These are phyloP conservation scores for Yamadazyma mexicana DNA, from an alignment of 1,139 yeast genomes.

Conservation along the genomic window DNA sequence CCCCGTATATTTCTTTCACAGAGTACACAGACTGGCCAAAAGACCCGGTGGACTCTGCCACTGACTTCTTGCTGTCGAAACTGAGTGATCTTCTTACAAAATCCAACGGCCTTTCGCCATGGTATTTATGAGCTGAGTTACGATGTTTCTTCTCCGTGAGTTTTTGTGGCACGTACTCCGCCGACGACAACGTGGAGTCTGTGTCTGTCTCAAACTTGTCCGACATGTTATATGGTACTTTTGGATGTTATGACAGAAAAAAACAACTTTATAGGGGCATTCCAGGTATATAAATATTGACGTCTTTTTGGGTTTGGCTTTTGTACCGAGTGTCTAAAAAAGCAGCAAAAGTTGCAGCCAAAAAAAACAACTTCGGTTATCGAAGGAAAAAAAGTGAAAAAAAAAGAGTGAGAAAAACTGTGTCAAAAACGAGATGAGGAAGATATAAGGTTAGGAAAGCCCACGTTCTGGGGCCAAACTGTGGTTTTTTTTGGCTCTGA, in stretches of 20 bases:
- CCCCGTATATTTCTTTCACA: slow-evolving; percentile 37
- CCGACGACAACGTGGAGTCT: background rate
- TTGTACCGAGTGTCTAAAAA: slow-evolving; percentile 3
- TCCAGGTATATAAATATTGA: no score
- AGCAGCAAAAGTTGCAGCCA: slow-evolving; percentile 3
- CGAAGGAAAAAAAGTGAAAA: slow-evolving; percentile 5
- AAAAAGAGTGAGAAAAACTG: background rate
- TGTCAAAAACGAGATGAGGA: no score
- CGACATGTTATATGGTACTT: background rate
- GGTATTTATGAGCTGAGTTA: no score
- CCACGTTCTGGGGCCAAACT: no score
- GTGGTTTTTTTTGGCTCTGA: no score
- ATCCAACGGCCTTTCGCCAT: no score
- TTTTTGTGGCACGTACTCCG: background rate
- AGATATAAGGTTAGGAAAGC: no score
- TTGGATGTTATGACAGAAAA: no score
- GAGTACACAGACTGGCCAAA: slow-evolving; percentile 14
- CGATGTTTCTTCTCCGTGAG: background rate
- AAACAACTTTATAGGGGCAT: no score
- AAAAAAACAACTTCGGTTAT: slow-evolving; percentile 7
- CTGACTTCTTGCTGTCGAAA: no score
- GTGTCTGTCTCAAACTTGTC: slow-evolving; percentile 1
- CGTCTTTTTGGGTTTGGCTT: background rate
- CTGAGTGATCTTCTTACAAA: slow-evolving; percentile 11
- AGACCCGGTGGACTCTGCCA: no score